Evolutionary conservation across 345 rosid species (phyloP).

Genomic region (Murraya koenigii): DNA sequence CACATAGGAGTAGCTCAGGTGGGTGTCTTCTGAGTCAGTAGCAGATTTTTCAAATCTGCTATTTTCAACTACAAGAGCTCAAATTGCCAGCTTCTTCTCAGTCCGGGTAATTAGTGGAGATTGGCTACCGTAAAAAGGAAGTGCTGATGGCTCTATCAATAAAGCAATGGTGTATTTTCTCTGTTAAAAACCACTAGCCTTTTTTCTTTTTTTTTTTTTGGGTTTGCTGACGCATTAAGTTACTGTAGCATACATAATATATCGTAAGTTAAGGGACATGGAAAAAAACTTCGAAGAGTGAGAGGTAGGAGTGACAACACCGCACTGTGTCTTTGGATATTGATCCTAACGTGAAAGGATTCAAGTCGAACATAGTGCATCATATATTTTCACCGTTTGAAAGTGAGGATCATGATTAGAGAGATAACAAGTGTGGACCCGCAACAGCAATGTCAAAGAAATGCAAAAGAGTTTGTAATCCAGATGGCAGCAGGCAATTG

Average conservation of each 20-base stretch:
- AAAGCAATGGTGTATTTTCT: too few species aligned
- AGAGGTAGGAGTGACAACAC: not conserved
- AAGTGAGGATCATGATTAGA: not conserved
- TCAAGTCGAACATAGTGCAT: not conserved
- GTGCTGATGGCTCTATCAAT: too few species aligned
- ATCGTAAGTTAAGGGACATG: too few species aligned
- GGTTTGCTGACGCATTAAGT: too few species aligned
- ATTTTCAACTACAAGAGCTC: too few species aligned
- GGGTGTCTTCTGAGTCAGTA: too few species aligned
- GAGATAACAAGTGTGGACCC: not conserved
- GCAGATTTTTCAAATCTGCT: too few species aligned
- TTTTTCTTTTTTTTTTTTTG: too few species aligned
- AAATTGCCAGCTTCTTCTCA: not conserved
- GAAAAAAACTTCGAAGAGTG: not conserved
- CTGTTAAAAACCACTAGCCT: too few species aligned
- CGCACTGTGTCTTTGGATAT: not conserved
- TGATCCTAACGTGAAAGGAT: not conserved
- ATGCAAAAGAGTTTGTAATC: not conserved
- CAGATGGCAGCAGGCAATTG: not conserved
- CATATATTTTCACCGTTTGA: not conserved
- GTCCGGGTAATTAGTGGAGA: not conserved
- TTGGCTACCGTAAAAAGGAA: not conserved
- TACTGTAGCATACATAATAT: too few species aligned
- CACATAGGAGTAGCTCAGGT: too few species aligned
- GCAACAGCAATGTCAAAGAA: not conserved